Evolutionary conservation across 108 stramenopile species (phyloP), one percentile per base, ranked within the genome.

Genomic region (Licmophora abbreviata): DNA sequence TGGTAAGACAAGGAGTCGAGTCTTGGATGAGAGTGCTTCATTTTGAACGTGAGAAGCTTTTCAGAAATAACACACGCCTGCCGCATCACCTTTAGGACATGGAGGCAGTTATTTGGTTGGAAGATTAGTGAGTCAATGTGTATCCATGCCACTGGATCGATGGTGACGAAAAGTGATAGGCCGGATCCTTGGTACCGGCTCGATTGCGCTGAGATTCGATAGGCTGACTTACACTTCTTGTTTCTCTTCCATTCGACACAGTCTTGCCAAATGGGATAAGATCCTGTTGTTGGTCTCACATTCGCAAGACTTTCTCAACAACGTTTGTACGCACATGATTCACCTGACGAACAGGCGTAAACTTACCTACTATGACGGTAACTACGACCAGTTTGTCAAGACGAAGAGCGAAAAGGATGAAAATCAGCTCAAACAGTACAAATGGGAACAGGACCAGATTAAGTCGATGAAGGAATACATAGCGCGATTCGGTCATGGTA

Each of bases 401-500:
- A 94, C 92, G 41, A 89, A 93, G 53, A 29, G 47, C 11, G 94
- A 94, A 67, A 80, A 94, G 66, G 82, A 85, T 58, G 90, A 88
- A 37, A 94, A 96, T 71, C 92, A 93, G 74, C 70, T 79, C 81
- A 97, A 97, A 66, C 92, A 92, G 59, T 99, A 92, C 77, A 87
- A 85, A 47, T 94, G 95, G 93, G 97, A 99, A 61, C 94, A 99
- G 72, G 95, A 95, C 51, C 77, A 88, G 48, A 96, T 99, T 56
- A 93, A 93, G 68, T 68, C 73, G 47, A 96, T 97, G 88, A 98
- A 98, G 69, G 92, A 97, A 60, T 97, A 97, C 66, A 89, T 98
- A 64, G 97, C 97, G 5, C 73, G 88, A 12, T 99, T 97, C 67
- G 99, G 99, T 21, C 97, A 98, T 61, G 96, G 96, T 20, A 95